Percentiles rank a stretch among this genome's conserved stretches.
These are phyloP conservation scores for Chaetomium cochliodes DNA, from an alignment of 495 filamentous ascomycete species.

Conservation along the genomic window DNA sequence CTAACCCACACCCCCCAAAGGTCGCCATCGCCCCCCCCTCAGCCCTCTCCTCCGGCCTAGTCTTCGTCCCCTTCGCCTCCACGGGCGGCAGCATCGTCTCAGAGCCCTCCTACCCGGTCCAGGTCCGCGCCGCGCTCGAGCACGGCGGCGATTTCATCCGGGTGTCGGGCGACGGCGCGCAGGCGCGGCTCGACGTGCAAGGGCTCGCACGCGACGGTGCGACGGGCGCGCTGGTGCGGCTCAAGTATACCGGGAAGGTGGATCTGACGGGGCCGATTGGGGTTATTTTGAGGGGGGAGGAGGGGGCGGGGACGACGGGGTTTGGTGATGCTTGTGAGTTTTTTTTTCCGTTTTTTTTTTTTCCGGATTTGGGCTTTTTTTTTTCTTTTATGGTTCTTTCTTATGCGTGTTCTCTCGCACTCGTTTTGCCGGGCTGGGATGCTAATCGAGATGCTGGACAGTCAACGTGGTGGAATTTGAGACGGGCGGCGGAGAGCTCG, in stretches of 20 bases:
- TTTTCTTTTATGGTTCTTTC: slow-evolving; percentile 17
- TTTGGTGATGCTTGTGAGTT: slow-evolving; percentile 60
- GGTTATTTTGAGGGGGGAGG: slow-evolving; percentile 45
- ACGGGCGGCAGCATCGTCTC: slow-evolving; percentile 34
- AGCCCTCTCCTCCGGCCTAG: slow-evolving; percentile 30
- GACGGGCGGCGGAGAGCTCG: slow-evolving; percentile 52
- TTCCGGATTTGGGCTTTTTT: too few species aligned
- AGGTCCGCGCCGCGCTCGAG: slow-evolving; percentile 39
- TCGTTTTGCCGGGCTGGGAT: not conserved
- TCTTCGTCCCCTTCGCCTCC: slow-evolving; percentile 20
- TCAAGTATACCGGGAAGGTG: slow-evolving; percentile 54
- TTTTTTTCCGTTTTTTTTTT: not conserved
- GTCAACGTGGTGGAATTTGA: slow-evolving; percentile 57
- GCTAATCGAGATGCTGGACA: slow-evolving; percentile 23
- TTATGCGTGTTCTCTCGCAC: not conserved
- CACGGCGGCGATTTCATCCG: slow-evolving; percentile 43
- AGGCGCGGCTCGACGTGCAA: slow-evolving; percentile 54
- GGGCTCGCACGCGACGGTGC: slow-evolving; percentile 44
- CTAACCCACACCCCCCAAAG: slow-evolving; percentile 24
- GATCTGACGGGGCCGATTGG: slow-evolving; percentile 38
- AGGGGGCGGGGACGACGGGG: slow-evolving; percentile 50
- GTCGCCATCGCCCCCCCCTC: slow-evolving; percentile 35
- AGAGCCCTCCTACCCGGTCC: slow-evolving; percentile 37
- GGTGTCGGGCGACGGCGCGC: slow-evolving; percentile 46
- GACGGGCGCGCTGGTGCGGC: slow-evolving; percentile 42